Percentiles rank a stretch among this genome's conserved stretches.
These are phyloP conservation scores for Rhodomyrtus psidioides DNA, from an alignment of 441 rosid genomes.

Conservation along the genomic window DNA sequence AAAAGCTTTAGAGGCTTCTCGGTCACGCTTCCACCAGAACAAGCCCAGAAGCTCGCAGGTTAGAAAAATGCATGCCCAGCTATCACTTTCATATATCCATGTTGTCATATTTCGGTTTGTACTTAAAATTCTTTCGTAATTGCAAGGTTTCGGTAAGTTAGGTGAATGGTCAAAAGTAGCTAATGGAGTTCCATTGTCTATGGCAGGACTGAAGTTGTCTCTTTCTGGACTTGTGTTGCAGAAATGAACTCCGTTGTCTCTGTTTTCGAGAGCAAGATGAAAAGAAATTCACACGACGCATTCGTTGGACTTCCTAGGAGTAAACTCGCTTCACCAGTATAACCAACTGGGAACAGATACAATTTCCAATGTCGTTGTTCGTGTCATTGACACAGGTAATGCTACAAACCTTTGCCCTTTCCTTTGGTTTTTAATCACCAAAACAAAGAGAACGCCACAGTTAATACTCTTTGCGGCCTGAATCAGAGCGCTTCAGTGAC, in stretches of 20 bases:
- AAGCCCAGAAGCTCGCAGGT: conserved; percentile 30
- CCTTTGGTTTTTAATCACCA: background rate
- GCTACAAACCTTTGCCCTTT: background rate
- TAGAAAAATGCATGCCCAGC: background rate
- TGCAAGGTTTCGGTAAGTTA: no score
- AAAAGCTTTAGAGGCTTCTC: conserved; percentile 45
- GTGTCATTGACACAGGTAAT: conserved; percentile 38
- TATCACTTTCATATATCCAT: no score
- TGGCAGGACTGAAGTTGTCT: background rate
- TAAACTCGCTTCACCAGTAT: conserved; percentile 9
- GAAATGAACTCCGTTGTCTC: conserved; percentile 28
- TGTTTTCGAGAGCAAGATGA: conserved; percentile 28
- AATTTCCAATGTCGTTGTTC: conserved; percentile 24
- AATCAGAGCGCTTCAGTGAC: conserved; percentile 35
- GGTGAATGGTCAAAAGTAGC: no score
- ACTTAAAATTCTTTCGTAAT: no score
- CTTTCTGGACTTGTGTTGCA: conserved; percentile 6
- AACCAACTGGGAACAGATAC: conserved; percentile 10
- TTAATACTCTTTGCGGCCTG: conserved; percentile 22
- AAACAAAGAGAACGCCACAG: background rate
- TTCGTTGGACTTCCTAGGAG: conserved; percentile 44
- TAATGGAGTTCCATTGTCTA: no score
- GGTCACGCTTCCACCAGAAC: conserved; percentile 35
- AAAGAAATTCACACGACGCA: conserved; percentile 32
- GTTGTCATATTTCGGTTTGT: no score